Conservation (phyloP, 441 rosid species). For the Erodium moschatum region DNA sequence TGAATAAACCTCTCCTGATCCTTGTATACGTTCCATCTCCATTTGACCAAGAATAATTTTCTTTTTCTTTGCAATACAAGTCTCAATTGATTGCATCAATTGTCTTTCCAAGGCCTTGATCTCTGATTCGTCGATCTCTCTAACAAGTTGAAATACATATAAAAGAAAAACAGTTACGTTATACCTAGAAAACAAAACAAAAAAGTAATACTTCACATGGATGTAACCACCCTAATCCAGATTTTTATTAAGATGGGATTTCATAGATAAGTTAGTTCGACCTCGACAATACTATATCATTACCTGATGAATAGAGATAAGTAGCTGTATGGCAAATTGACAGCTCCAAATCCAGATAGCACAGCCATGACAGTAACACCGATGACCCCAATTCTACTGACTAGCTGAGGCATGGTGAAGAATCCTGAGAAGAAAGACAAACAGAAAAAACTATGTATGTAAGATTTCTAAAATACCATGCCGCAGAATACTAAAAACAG, state of each 20-base stretch:
- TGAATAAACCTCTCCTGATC: constrained; percentile 69
- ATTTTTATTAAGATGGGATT: neutral
- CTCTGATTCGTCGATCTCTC: constrained; percentile 94
- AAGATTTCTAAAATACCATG: neutral
- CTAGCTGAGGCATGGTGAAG: constrained; percentile 89
- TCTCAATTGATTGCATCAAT: constrained; percentile 92
- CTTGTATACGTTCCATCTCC: constrained; percentile 88
- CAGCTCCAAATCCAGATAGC: constrained; percentile 97
- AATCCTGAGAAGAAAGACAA: constrained; percentile 50
- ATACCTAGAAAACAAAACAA: neutral
- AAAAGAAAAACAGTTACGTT: constrained; percentile 16
- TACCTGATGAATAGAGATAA: constrained; percentile 87
- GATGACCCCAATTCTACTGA: constrained; percentile 95
- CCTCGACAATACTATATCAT: neutral
- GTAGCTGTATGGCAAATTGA: constrained; percentile 93
- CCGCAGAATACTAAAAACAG: neutral
- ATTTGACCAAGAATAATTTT: constrained; percentile 75
- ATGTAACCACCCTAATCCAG: constrained; percentile 2
- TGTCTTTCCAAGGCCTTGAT: constrained; percentile 92
- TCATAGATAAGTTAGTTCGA: neutral
- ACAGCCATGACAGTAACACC: constrained; percentile 99
- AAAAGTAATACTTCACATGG: neutral
- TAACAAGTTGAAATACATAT: constrained; percentile 25
- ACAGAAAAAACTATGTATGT: neutral
- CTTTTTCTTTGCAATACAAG: constrained; percentile 82